These are phyloP conservation scores for Hypoxylon sp. DNA, from an alignment of 2,329 filamentous ascomycete genomes.

Conservation along the genomic window DNA sequence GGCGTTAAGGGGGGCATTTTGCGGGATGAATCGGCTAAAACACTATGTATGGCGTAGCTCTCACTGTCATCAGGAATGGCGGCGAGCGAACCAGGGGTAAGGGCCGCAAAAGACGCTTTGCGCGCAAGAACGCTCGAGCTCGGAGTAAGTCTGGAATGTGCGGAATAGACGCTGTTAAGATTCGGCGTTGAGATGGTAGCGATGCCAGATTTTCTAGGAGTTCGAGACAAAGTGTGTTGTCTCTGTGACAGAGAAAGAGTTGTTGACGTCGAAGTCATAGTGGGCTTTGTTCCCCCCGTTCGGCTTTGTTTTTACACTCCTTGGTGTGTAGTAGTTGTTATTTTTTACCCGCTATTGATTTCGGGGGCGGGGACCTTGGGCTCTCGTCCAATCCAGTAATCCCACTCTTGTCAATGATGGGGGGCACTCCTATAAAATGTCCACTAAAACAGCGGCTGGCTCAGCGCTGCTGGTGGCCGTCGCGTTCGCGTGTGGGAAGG, in stretches of 20 bases:
- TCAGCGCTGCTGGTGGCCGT: slow-evolving; percentile 34
- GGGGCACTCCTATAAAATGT: slow-evolving; percentile 27
- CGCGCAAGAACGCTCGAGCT: slow-evolving; percentile 68
- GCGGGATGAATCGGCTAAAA: slow-evolving; percentile 60
- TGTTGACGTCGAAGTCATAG: slow-evolving; percentile 56
- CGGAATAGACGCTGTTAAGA: slow-evolving; percentile 66
- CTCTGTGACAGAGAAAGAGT: slow-evolving; percentile 55
- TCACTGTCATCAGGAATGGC: slow-evolving; percentile 77
- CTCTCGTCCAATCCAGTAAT: slow-evolving; percentile 31
- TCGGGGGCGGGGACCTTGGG: slow-evolving; percentile 23
- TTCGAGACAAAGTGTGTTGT: slow-evolving; percentile 57
- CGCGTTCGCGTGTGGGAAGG: slow-evolving; percentile 38
- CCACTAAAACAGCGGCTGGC: slow-evolving; percentile 35
- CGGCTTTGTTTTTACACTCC: slow-evolving; percentile 38
- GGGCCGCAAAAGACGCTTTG: slow-evolving; percentile 79
- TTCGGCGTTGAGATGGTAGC: slow-evolving; percentile 72
- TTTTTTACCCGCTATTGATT: slow-evolving; percentile 47
- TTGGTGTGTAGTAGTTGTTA: slow-evolving; percentile 36
- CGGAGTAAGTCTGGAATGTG: slow-evolving; percentile 64
- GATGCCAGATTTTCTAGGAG: slow-evolving; percentile 60
- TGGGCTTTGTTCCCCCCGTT: slow-evolving; percentile 46
- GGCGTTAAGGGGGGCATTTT: slow-evolving; percentile 71
- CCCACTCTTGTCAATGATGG: slow-evolving; percentile 9
- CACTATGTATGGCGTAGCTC: slow-evolving; percentile 72
- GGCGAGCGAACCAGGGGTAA: slow-evolving; percentile 75